Evolutionary conservation across 371 early-diverging fungal genomes (phyloP).

Genomic region (Parasitella parasitica): DNA sequence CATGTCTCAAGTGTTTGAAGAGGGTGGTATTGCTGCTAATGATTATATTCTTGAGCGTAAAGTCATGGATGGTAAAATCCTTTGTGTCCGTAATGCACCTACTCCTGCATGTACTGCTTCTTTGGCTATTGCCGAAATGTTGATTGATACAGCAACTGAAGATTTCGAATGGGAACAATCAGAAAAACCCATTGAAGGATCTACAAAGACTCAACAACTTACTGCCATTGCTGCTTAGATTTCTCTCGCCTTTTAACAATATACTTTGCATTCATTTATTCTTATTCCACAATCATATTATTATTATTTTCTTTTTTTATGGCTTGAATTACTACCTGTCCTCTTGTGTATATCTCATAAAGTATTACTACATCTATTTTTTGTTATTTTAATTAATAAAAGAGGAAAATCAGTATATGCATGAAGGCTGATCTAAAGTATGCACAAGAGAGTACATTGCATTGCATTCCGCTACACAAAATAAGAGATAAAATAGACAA

Average conservation of each 20-base stretch:
- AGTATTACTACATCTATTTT: background rate
- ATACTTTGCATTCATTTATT: background rate
- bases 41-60: constrained; percentile 51
- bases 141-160: constrained; percentile 40
- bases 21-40: constrained; percentile 44
- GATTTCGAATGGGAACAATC: constrained; percentile 38
- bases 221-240: constrained; percentile 21
- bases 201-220: background rate
- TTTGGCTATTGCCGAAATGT: constrained; percentile 46
- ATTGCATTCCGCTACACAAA: too few species aligned
- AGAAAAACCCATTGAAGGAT: background rate
- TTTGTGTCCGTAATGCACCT: constrained; percentile 51
- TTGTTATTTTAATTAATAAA: background rate
- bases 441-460: background rate
- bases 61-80: constrained; percentile 39
- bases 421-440: background rate
- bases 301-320: background rate
- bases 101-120: constrained; percentile 50
- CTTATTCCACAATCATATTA: background rate
- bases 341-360: background rate
- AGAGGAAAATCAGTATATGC: too few species aligned
- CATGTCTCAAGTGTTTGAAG: constrained; percentile 51
- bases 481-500: too few species aligned
- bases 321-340: background rate
- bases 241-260: background rate